Conservation (phyloP, 192 early-diverging fungal genomes). For the Gaertneriomyces sp. region DNA sequence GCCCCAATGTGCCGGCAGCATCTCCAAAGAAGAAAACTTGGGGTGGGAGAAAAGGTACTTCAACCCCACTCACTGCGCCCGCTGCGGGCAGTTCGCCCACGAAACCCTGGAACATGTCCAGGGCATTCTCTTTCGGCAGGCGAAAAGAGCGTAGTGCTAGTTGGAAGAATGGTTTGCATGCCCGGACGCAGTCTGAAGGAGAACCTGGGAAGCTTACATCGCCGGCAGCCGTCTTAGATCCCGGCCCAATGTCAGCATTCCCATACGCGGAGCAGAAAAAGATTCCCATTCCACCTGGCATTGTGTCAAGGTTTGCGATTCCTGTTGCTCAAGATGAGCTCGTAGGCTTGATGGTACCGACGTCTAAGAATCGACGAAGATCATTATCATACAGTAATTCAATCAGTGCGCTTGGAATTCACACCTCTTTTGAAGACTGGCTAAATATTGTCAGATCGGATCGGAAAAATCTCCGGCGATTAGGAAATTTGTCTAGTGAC, state of each 20-base stretch:
- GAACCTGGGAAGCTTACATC: neutral
- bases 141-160: neutral
- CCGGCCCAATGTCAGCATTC: constrained; percentile 16
- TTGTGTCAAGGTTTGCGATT: constrained; percentile 40
- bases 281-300: constrained; percentile 33
- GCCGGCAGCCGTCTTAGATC: neutral
- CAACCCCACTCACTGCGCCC: neutral
- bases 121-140: too few species aligned
- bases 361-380: constrained; percentile 32
- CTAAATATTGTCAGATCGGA: constrained; percentile 36
- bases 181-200: constrained; percentile 7
- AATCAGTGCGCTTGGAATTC: constrained; percentile 36
- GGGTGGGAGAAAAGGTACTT: neutral
- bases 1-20: neutral
- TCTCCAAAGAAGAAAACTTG: neutral
- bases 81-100: neutral
- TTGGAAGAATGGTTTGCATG: neutral
- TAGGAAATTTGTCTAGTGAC: neutral
- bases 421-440: constrained; percentile 48
- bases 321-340: constrained; percentile 31
- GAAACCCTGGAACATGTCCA: neutral
- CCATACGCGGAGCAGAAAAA: constrained; percentile 16
- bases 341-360: constrained; percentile 24
- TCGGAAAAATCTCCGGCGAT: constrained; percentile 1
- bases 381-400: constrained; percentile 45